Conservation (phyloP, 2,329 filamentous ascomycete species). For the Penicillium hesseltinei region DNA sequence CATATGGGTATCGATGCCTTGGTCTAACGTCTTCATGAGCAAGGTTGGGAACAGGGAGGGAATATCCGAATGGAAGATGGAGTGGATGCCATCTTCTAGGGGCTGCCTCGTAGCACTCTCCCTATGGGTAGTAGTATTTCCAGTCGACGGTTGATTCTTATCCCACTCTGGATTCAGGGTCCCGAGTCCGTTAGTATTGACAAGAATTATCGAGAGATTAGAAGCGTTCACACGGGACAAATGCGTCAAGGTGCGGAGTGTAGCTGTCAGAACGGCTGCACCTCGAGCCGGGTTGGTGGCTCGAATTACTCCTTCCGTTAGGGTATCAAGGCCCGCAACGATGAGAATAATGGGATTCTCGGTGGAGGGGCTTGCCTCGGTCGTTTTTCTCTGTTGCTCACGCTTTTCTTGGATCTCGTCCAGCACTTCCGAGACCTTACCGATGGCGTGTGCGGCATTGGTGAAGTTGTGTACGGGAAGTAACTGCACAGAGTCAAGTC, state of each 20-base stretch:
- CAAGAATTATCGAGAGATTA: slow-evolving; percentile 35
- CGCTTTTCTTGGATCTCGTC: slow-evolving; percentile 18
- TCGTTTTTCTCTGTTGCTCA: neutral
- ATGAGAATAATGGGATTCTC: slow-evolving; percentile 26
- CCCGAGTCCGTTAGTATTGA: slow-evolving; percentile 38
- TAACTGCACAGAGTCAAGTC: slow-evolving; percentile 35
- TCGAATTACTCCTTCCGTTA: slow-evolving; percentile 38
- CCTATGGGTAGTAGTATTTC: neutral
- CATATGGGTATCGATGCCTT: slow-evolving; percentile 42
- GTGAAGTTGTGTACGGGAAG: slow-evolving; percentile 35
- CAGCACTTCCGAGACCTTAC: slow-evolving; percentile 30
- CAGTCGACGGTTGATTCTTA: neutral
- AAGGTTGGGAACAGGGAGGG: slow-evolving; percentile 29
- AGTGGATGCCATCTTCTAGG: slow-evolving; percentile 26
- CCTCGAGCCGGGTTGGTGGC: slow-evolving; percentile 38
- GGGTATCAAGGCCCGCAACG: slow-evolving; percentile 38
- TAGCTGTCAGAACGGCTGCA: slow-evolving; percentile 32
- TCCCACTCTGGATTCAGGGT: slow-evolving; percentile 1
- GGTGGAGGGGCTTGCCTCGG: neutral
- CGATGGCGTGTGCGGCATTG: slow-evolving; percentile 31
- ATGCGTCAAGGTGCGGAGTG: slow-evolving; percentile 34
- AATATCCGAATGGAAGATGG: slow-evolving; percentile 24
- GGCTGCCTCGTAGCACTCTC: slow-evolving; percentile 2
- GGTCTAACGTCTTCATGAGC: slow-evolving; percentile 38
- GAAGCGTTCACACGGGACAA: slow-evolving; percentile 31